Evolutionary conservation across 2,329 filamentous ascomycete species (phyloP).

Genomic region (Blastomyces silverae): DNA sequence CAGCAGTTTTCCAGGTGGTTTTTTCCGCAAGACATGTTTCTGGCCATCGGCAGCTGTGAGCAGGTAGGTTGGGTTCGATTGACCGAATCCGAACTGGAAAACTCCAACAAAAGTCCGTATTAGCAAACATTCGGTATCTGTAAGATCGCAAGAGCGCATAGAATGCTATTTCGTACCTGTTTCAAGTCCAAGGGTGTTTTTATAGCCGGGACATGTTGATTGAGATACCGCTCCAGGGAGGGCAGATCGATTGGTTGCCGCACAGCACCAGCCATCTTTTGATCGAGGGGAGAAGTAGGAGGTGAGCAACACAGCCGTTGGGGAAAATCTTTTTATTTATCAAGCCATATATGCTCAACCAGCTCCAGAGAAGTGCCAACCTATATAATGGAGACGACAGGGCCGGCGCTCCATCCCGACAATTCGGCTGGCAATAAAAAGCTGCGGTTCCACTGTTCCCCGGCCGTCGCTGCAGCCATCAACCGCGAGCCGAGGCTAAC

Average conservation of each 20-base stretch:
- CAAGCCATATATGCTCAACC: slow-evolving; percentile 3
- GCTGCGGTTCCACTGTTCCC: background rate
- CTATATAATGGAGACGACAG: slow-evolving; percentile 9
- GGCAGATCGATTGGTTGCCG: slow-evolving; percentile 83
- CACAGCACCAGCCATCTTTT: slow-evolving; percentile 71
- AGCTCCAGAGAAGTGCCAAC: background rate
- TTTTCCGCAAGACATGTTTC: slow-evolving; percentile 90
- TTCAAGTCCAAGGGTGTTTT: slow-evolving; percentile 77
- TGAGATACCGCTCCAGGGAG: slow-evolving; percentile 72
- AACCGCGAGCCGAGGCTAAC: slow-evolving; percentile 9
- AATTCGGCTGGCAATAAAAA: background rate
- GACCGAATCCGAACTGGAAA: slow-evolving; percentile 83
- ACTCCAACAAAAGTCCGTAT: background rate
- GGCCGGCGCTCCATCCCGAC: background rate
- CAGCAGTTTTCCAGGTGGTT: slow-evolving; percentile 87
- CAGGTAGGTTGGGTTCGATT: slow-evolving; percentile 96
- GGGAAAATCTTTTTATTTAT: background rate
- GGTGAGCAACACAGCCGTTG: background rate
- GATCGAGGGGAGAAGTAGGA: background rate
- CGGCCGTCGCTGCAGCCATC: background rate
- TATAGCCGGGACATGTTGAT: slow-evolving; percentile 72
- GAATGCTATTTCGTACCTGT: slow-evolving; percentile 55
- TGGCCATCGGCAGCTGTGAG: slow-evolving; percentile 63
- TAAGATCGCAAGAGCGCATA: background rate
- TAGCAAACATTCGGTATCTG: background rate